A percentile compares a stretch with the other conserved stretches of the same genome.
These are phyloP conservation scores for Grosmannia clavigera DNA, from an alignment of 2,329 filamentous ascomycete genomes.

Conservation along the genomic window DNA sequence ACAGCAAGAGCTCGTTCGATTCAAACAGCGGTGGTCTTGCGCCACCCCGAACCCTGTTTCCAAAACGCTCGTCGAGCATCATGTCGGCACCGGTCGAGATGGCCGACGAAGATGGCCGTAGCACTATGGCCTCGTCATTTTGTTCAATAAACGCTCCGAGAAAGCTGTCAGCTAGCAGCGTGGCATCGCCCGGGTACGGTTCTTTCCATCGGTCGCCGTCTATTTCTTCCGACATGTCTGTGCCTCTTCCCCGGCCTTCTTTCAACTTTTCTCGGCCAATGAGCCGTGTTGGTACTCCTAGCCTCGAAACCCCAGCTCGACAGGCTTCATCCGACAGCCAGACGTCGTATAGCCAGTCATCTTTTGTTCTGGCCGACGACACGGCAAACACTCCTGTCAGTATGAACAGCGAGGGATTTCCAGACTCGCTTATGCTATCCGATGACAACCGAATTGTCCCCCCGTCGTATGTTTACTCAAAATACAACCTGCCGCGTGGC, in stretches of 20 bases:
- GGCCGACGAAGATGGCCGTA: conserved; percentile 56
- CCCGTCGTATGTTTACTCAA: conserved; percentile 76
- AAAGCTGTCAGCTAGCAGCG: conserved; percentile 58
- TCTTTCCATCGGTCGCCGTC: conserved; percentile 70
- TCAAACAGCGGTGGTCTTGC: conserved; percentile 30
- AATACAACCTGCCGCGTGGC: conserved; percentile 71
- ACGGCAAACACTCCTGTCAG: conserved; percentile 57
- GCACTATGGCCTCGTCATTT: conserved; percentile 38
- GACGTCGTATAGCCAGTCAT: conserved; percentile 43
- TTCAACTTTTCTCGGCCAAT: conserved; percentile 93
- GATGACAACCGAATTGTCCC: conserved; percentile 34
- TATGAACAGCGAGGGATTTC: conserved; percentile 58
- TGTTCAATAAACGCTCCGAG: conserved; percentile 53
- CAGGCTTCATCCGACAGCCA: conserved; percentile 58
- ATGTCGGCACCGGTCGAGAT: conserved; percentile 51
- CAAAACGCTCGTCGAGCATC: conserved; percentile 45
- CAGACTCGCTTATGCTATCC: conserved; percentile 28
- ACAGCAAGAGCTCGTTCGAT: conserved; percentile 34
- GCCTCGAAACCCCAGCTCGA: conserved; percentile 43
- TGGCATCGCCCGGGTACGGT: conserved; percentile 44
- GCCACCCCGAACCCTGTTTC: conserved; percentile 36
- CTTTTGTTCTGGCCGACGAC: conserved; percentile 51
- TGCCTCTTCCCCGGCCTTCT: conserved; percentile 54
- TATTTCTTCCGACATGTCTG: conserved; percentile 68
- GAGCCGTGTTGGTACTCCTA: conserved; percentile 56